Percentiles rank a stretch among this genome's conserved stretches.
Evolutionary conservation across 306 rosid species (phyloP).

Genomic region (Boehmeria nivea): DNA sequence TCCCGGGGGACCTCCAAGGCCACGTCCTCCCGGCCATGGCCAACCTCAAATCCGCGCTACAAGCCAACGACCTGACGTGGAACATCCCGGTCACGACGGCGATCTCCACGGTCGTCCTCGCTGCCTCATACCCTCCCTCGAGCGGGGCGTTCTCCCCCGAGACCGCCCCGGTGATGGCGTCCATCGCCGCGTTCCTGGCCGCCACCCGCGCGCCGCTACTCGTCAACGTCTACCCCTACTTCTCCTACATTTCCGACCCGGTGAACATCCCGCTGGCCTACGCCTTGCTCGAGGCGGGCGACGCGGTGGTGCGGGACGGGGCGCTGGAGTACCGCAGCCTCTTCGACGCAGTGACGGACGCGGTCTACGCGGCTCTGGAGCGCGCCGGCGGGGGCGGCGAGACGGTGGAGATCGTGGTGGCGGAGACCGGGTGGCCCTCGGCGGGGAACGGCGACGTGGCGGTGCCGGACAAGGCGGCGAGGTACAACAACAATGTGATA

Average conservation of each 20-base stretch:
- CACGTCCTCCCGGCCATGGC: slow-evolving; percentile 9
- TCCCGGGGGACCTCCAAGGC: background rate
- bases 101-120: slow-evolving; percentile 33
- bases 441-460: slow-evolving; percentile 29
- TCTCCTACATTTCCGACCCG: slow-evolving; percentile 15
- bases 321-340: slow-evolving; percentile 30
- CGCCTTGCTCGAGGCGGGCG: slow-evolving; percentile 29
- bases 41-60: background rate
- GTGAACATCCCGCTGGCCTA: slow-evolving; percentile 19
- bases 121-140: slow-evolving; percentile 41
- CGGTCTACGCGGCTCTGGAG: slow-evolving; percentile 38
- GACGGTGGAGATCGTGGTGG: slow-evolving; percentile 33
- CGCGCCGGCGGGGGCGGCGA: slow-evolving; percentile 26
- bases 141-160: slow-evolving; percentile 21
- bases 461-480: slow-evolving; percentile 30
- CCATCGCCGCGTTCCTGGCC: slow-evolving; percentile 24
- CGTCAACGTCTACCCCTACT: slow-evolving; percentile 37
- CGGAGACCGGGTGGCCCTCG: slow-evolving; percentile 58
- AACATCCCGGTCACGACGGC: slow-evolving; percentile 30
- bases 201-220: slow-evolving; percentile 30
- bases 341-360: slow-evolving; percentile 38
- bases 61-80: background rate
- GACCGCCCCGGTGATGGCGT: slow-evolving; percentile 14
- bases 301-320: slow-evolving; percentile 30
- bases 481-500: slow-evolving; percentile 35